A percentile compares a stretch with the other conserved stretches of the same genome.
These are phyloP conservation scores for Albugo candida DNA, from an alignment of 352 stramenopile species.

Conservation along the genomic window DNA sequence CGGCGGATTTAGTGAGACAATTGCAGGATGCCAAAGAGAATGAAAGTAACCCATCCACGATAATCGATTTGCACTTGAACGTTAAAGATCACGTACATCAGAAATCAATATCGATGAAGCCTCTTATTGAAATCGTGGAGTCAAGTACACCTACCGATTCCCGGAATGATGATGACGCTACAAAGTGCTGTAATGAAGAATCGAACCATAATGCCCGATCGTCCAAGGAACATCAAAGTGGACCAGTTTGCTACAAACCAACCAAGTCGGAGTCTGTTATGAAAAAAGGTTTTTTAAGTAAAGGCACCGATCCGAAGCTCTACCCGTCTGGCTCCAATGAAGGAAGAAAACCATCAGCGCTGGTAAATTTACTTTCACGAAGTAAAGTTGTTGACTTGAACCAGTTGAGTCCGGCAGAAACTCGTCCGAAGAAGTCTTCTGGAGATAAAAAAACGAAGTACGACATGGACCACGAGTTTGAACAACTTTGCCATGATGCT, in stretches of 20 bases:
- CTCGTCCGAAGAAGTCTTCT: conserved; percentile 15
- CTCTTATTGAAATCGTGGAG: conserved; percentile 32
- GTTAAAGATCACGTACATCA: background rate
- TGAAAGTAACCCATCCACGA: conserved; percentile 5
- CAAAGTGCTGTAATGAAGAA: too few relatives aligned
- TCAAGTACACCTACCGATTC: background rate
- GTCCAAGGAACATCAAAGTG: background rate
- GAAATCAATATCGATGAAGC: conserved; percentile 7
- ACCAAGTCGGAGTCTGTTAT: conserved; percentile 13
- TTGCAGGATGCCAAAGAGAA: conserved; percentile 12
- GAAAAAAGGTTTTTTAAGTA: conserved; percentile 51
- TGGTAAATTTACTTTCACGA: conserved; percentile 57
- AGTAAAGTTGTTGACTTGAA: conserved; percentile 70
- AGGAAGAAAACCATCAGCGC: conserved; percentile 34
- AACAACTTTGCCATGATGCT: conserved; percentile 56
- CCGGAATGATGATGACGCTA: background rate
- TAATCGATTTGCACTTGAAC: conserved; percentile 5
- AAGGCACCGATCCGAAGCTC: conserved; percentile 12
- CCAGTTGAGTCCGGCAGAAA: too few relatives aligned
- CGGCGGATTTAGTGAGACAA: conserved; percentile 32
- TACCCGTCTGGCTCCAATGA: conserved; percentile 59
- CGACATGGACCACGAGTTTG: conserved; percentile 49
- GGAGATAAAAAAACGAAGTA: conserved; percentile 19
- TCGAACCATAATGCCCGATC: too few relatives aligned
- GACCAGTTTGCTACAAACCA: background rate